A percentile compares a stretch with the other conserved stretches of the same genome.
phyloP scores from a whole-genome alignment of 2,329 filamentous ascomycete species.

The Stachybotrys elegans region DNA sequence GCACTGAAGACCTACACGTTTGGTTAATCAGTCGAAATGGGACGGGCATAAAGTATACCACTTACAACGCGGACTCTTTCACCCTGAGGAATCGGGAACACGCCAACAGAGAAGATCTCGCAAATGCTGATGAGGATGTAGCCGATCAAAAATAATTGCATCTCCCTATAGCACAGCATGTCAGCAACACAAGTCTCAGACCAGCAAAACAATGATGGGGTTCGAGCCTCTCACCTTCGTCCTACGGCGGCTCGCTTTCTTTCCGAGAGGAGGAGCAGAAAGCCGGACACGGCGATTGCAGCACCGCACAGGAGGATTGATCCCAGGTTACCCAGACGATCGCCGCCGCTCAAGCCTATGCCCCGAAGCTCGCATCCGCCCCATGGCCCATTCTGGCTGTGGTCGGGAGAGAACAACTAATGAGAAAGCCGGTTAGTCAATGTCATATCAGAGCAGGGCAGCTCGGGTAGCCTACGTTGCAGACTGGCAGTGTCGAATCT shows the following conservation, averaged over 20 bases:
- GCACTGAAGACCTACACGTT: slow-evolving; percentile 70
- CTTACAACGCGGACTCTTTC: slow-evolving; percentile 66
- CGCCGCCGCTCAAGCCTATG: slow-evolving; percentile 62
- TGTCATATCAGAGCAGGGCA: slow-evolving; percentile 5
- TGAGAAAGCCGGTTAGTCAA: slow-evolving; percentile 13
- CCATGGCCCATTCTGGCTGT: slow-evolving; percentile 56
- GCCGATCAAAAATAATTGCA: slow-evolving; percentile 86
- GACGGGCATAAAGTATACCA: slow-evolving; percentile 10
- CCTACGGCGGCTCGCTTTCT: slow-evolving; percentile 91
- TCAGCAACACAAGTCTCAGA: slow-evolving; percentile 9
- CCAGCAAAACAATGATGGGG: too few relatives aligned
- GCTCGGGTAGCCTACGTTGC: slow-evolving; percentile 61
- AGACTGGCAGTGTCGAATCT: slow-evolving; percentile 77
- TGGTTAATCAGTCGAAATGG: slow-evolving; percentile 12
- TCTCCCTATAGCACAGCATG: slow-evolving; percentile 61
- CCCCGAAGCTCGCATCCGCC: slow-evolving; percentile 71
- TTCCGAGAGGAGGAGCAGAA: slow-evolving; percentile 76
- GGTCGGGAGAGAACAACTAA: slow-evolving; percentile 45
- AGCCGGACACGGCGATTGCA: slow-evolving; percentile 63
- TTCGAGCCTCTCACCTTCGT: slow-evolving; percentile 60
- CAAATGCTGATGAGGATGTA: slow-evolving; percentile 88
- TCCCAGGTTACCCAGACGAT: slow-evolving; percentile 79
- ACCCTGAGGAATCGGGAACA: slow-evolving; percentile 63
- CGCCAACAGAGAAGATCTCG: slow-evolving; percentile 93
- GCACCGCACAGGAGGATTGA: slow-evolving; percentile 79